phyloP scores from a whole-genome alignment of 2,329 filamentous ascomycete species.

The Diaporthe sp. region DNA sequence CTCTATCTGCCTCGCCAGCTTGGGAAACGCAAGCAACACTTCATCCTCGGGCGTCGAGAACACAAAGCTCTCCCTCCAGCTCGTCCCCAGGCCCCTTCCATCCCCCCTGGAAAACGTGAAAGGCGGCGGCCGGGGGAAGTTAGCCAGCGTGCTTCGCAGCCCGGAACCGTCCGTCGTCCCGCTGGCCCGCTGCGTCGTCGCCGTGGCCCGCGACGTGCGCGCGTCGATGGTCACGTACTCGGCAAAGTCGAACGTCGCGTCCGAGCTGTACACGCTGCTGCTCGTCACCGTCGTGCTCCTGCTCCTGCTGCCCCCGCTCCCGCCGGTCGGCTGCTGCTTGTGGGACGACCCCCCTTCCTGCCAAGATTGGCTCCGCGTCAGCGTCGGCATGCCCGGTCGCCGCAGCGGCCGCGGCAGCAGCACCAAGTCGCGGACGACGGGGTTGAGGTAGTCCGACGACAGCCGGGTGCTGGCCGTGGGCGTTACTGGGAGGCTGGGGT shows the following conservation, averaged over 20 bases:
- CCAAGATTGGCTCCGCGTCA: background rate
- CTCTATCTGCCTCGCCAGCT: background rate
- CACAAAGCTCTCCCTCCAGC: background rate
- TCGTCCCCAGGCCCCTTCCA: background rate
- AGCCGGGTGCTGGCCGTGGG: constrained; percentile 1
- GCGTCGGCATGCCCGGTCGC: background rate
- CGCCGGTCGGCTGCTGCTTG: background rate
- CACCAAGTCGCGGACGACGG: background rate
- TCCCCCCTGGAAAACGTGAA: background rate
- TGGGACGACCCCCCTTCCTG: background rate
- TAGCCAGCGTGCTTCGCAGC: constrained; percentile 1
- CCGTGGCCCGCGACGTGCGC: constrained; percentile 22
- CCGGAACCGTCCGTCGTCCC: constrained; percentile 37
- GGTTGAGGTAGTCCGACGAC: constrained; percentile 9
- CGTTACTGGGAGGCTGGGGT: background rate
- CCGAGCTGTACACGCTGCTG: constrained; percentile 13
- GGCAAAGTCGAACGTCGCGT: background rate
- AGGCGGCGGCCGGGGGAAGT: background rate
- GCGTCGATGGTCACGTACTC: background rate
- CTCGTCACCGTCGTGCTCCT: background rate
- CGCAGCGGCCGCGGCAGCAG: background rate
- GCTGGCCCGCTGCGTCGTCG: constrained; percentile 40
- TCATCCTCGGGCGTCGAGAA: constrained; percentile 11
- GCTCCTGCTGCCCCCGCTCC: background rate
- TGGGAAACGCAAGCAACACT: constrained; percentile 12